phyloP scores from a whole-genome alignment of 176 grass and related monocot genomes.

The Hordeum vulgare region DNA sequence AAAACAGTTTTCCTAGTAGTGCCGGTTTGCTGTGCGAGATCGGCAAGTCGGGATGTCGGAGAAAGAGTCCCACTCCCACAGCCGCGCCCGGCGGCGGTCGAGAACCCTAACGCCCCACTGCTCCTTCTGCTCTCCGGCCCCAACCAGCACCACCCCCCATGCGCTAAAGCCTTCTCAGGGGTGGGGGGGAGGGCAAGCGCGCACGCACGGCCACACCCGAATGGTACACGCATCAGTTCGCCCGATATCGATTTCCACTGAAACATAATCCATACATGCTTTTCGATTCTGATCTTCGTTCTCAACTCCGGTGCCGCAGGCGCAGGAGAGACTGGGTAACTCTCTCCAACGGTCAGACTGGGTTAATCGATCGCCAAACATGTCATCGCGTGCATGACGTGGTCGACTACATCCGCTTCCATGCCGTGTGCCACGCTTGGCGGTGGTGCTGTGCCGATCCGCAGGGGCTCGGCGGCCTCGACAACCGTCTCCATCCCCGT shows the following conservation, averaged over 20 bases:
- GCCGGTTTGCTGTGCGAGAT: too few species aligned
- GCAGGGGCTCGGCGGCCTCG: accelerated
- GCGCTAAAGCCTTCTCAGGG: too few species aligned
- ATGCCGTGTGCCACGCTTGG: background rate
- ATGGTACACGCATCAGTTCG: too few species aligned
- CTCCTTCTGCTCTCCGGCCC: too few species aligned
- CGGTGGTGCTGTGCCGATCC: background rate
- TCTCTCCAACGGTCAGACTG: background rate
- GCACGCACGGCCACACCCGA: too few species aligned
- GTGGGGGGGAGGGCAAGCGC: too few species aligned
- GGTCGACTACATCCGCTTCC: background rate
- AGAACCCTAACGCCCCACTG: background rate
- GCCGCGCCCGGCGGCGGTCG: background rate
- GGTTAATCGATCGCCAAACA: background rate
- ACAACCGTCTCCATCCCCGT: background rate
- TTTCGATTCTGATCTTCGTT: background rate
- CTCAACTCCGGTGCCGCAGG: background rate
- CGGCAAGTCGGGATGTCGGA: background rate
- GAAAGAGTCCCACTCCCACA: background rate
- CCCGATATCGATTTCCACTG: too few species aligned
- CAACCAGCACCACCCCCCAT: too few species aligned
- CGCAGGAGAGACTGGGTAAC: background rate
- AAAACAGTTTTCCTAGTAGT: too few species aligned
- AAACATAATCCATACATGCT: too few species aligned
- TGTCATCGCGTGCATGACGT: background rate